These are phyloP conservation scores for Trametes gibbosa DNA, from an alignment of 768 basidiomycete species.

Conservation along the genomic window DNA sequence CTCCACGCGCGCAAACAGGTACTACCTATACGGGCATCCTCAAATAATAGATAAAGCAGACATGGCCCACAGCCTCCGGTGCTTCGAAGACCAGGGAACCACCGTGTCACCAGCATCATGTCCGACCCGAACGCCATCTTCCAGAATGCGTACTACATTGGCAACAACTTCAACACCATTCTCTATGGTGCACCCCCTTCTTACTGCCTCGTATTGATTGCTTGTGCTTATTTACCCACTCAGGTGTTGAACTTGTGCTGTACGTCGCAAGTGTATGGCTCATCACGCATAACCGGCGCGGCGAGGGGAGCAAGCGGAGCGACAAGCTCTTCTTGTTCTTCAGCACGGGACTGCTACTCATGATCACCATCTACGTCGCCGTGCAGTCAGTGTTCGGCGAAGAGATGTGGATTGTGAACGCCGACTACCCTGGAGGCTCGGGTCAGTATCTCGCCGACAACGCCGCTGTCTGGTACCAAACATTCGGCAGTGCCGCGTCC, in stretches of 20 bases:
- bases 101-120: constrained; percentile 1
- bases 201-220: neutral
- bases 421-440: constrained; percentile 33
- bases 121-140: constrained; percentile 14
- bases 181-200: neutral
- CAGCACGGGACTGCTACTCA: constrained; percentile 26
- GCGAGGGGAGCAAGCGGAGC: neutral
- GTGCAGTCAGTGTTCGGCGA: constrained; percentile 30
- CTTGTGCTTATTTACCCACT: neutral
- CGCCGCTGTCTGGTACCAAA: constrained; percentile 12
- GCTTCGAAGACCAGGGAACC: neutral
- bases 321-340: constrained; percentile 22
- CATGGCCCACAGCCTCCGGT: neutral
- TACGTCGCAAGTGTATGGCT: constrained; percentile 18
- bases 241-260: constrained; percentile 27
- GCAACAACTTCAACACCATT: constrained; percentile 12
- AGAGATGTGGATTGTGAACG: constrained; percentile 36
- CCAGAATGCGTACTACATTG: constrained; percentile 19
- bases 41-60: neutral
- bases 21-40: no score
- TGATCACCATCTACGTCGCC: constrained; percentile 33
- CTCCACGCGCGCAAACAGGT: neutral
- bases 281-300: constrained; percentile 12
- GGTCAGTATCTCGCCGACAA: constrained; percentile 30
- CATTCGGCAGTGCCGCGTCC: neutral